Evolutionary conservation across 2,329 filamentous ascomycete species (phyloP).

Genomic region (Pyrenophora seminiperda): DNA sequence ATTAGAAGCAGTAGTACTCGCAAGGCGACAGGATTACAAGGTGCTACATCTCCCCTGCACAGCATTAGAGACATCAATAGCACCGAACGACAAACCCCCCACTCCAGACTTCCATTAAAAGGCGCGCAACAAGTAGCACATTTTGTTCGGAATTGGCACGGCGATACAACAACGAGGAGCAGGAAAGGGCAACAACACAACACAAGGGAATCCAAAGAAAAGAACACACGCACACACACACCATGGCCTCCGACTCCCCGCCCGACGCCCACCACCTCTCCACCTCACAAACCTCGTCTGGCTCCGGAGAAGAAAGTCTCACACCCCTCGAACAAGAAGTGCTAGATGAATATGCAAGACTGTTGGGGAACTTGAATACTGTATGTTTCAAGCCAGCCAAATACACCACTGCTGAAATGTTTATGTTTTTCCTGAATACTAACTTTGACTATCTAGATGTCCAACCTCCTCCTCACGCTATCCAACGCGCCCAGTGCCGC

Average conservation of each 20-base stretch:
- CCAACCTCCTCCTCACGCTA: slow-evolving; percentile 67
- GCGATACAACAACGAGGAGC: neutral
- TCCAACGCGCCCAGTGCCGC: slow-evolving; percentile 70
- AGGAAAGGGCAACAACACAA: no score
- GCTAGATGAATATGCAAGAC: slow-evolving; percentile 86
- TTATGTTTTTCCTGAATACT: neutral
- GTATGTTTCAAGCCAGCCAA: slow-evolving; percentile 54
- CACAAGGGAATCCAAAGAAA: no score
- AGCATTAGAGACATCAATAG: no score
- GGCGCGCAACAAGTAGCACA: neutral
- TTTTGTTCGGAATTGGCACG: no score
- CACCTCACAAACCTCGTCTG: slow-evolving; percentile 20
- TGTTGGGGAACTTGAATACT: slow-evolving; percentile 90
- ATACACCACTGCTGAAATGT: slow-evolving; percentile 1
- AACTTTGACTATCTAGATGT: slow-evolving; percentile 49
- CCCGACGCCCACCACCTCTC: slow-evolving; percentile 16
- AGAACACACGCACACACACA: neutral
- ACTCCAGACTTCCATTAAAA: no score
- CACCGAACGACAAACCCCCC: no score
- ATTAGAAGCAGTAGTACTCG: no score
- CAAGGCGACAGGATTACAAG: no score
- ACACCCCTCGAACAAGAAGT: slow-evolving; percentile 90
- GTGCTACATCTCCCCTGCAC: no score
- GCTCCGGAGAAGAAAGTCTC: slow-evolving; percentile 50
- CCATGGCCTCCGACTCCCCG: slow-evolving; percentile 23